Evolutionary conservation across 345 rosid species (phyloP), one percentile per base, ranked within the genome.

Genomic region (Salix dunnii): DNA sequence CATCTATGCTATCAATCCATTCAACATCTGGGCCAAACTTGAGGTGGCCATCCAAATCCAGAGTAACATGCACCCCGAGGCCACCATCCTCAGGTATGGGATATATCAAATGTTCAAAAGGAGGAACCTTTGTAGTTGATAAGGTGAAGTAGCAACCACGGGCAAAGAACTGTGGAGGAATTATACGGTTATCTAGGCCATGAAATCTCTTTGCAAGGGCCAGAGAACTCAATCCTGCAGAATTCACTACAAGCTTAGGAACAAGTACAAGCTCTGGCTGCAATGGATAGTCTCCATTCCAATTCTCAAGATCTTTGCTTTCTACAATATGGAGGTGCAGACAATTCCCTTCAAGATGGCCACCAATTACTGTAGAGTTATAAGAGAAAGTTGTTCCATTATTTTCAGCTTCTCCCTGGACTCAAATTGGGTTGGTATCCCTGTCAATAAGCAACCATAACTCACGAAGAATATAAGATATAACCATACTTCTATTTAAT

Each of bases 1-100:
- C 96, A 27, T 87, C 91, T 55, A 71, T 30, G 79, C 88, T 83
- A 60, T 84, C 60, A 61, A 91, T 90, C 97, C 99, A 95, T 76
- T 95, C 97, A 65, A 95, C 97, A 83, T 95, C 91, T 0, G 99
- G 99, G 63, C 99, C 97, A 87, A 91, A 95, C 90, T 93, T 95
- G 60, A 91, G 86, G 79, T 87, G 88, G 68, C 97, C 96, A 75
- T 89, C 91, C 85, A 95, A 88, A 86, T 93, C 99, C 75, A 95
- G 74, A 70, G 97, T 91, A 75, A 93, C 96, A 81, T 95, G 97
- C 71, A 93, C 94, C 58, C 99, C 97, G 28, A 95, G 84, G 70
- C 99, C 97, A 61, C 97, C 97, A 78, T 89, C 92, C 88, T 92
- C 97, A 0, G 99, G 97, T 48, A 93, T 76, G 35, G 99, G 97